phyloP scores from a whole-genome alignment of 179 eudicot genomes.

The Beta lomatogona region DNA sequence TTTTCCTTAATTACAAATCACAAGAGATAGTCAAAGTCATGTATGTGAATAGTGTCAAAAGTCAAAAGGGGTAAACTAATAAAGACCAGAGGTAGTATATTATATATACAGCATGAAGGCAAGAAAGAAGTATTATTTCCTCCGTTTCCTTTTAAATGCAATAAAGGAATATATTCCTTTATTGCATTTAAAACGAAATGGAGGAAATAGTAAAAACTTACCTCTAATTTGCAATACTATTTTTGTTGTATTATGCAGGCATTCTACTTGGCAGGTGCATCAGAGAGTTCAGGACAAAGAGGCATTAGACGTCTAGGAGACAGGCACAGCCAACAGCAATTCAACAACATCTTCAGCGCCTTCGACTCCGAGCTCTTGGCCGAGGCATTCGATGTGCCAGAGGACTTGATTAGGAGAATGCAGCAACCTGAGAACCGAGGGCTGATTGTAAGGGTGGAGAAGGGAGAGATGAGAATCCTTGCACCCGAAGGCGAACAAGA shows the following conservation, averaged over 20 bases:
- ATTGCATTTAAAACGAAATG: too few species aligned
- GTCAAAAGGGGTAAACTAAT: too few species aligned
- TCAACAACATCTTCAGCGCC: constrained; percentile 51
- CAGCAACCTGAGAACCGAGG: constrained; percentile 47
- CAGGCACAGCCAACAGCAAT: constrained; percentile 14
- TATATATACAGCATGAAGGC: too few species aligned
- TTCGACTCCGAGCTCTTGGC: constrained; percentile 57
- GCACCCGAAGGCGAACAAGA: constrained; percentile 39
- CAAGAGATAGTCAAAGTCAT: too few species aligned
- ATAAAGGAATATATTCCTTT: too few species aligned
- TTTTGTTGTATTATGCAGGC: constrained; percentile 30
- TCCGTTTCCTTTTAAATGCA: too few species aligned
- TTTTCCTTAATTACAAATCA: too few species aligned
- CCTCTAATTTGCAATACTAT: background rate
- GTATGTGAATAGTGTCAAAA: too few species aligned
- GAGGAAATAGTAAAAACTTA: too few species aligned
- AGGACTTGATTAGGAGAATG: constrained; percentile 46
- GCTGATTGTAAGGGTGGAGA: constrained; percentile 48
- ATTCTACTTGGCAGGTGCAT: constrained; percentile 61
- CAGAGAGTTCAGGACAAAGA: constrained; percentile 19
- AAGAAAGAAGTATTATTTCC: too few species aligned
- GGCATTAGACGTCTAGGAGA: constrained; percentile 8
- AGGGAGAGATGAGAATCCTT: constrained; percentile 39
- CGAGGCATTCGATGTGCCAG: constrained; percentile 46
- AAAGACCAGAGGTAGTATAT: too few species aligned